Base-by-base conservation (phyloP, 2,329 filamentous ascomycete species). In the Ustulina deusta region DNA sequence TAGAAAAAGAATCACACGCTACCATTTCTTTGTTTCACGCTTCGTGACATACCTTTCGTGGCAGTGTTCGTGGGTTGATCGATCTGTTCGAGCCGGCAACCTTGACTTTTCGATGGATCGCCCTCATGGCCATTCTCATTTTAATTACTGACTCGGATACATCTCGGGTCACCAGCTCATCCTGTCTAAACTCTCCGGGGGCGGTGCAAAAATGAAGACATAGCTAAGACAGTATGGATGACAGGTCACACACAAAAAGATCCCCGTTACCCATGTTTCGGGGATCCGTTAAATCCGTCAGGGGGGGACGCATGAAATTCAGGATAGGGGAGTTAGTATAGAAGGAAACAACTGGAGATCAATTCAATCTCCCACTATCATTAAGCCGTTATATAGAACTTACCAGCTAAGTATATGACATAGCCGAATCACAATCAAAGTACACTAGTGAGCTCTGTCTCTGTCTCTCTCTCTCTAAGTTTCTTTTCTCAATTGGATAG, bases 1-100 rank as follows among this genome's bases (percentile, higher is more conserved):
- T 13, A 2, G 10, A 15, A 15, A 22, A 49, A 49, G 25, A 48
- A 22, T 1, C 17, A 25, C 52, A 36, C 6, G 36, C 36, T 27
- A 27, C 2, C n/a, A 25, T 56, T 42, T 20, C 51, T 36, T 32
- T 54, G 51, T 54, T 54, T 54, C 34, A 55, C 11, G 29, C 52
- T 3, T 56, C 22, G 38, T 34, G 48, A 17, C 36, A 17, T n/a
- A 27, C 22, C n/a, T 22, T 29, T 25, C 2, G 25, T 17, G 46
- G 4, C 3, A 25, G 25, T 27, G 13, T 15, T 55, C 25, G 22
- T 17, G 6, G 17, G 15, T 38, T 56, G 22, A 40, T 29, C 13
- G 34, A 36, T 25, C 34, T 56, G 36, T 6, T 27, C 25, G 46
- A 49, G 6, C 11, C 22, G 11, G 7, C 22, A 49, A 15, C 5